Evolutionary conservation across 805 yeast species (phyloP).

Genomic region (Yarrowia divulgata): DNA sequence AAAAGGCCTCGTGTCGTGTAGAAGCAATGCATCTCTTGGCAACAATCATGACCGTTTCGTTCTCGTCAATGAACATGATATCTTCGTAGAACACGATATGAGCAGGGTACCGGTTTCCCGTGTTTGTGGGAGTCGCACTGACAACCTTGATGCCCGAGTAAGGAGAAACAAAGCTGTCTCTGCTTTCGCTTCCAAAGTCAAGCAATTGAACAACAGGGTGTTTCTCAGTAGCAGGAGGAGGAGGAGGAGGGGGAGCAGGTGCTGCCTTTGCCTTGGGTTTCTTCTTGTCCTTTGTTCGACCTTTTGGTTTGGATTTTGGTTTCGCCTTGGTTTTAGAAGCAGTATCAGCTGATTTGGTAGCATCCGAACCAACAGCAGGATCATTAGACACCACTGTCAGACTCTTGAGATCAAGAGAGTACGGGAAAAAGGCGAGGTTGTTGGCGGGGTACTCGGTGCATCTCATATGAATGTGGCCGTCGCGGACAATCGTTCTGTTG

Average conservation of each 20-base stretch:
- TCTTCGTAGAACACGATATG: neutral
- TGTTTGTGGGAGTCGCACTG: neutral
- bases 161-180: neutral
- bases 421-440: no score
- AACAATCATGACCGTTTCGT: neutral
- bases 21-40: neutral
- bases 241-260: neutral
- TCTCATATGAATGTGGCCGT: no score
- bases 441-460: no score
- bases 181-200: neutral
- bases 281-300: no score
- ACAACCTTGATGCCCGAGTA: neutral
- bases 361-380: no score
- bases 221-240: neutral
- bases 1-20: conserved; percentile 3
- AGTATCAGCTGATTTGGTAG: no score
- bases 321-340: no score
- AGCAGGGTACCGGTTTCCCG: neutral
- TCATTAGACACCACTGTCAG: no score
- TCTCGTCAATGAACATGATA: neutral
- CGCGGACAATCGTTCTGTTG: no score
- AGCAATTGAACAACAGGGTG: neutral
- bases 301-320: no score
- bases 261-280: no score
- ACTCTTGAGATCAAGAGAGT: no score